Conservation (phyloP, 495 filamentous ascomycete genomes). For the Daldinia concentrica region DNA sequence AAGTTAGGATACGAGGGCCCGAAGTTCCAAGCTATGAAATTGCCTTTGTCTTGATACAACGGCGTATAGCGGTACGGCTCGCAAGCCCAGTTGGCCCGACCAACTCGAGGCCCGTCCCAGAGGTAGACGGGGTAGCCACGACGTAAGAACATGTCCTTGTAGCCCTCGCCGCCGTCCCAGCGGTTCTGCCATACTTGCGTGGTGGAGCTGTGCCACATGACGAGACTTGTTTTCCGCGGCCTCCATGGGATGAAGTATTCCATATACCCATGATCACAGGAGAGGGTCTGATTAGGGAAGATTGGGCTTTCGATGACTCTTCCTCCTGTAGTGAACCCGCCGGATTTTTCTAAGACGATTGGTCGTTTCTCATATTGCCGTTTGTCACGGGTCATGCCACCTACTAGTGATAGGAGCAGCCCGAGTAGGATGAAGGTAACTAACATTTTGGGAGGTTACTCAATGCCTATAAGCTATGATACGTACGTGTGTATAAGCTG, state of each 20-base stretch:
- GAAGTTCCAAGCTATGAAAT: conserved; percentile 59
- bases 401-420: conserved; percentile 1
- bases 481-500: background rate
- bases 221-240: conserved; percentile 54
- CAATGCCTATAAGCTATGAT: background rate
- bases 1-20: conserved; percentile 51
- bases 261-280: conserved; percentile 61
- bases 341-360: conserved; percentile 52
- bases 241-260: conserved; percentile 61
- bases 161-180: conserved; percentile 59
- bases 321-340: conserved; percentile 53
- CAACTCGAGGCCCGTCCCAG: conserved; percentile 59
- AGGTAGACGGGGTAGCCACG: conserved; percentile 59
- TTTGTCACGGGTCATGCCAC: background rate
- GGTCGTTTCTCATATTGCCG: conserved; percentile 28
- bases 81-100: conserved; percentile 59
- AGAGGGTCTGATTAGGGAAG: conserved; percentile 49
- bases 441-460: conserved; percentile 11
- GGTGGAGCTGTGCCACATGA: conserved; percentile 61
- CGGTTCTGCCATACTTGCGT: conserved; percentile 60
- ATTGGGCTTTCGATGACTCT: conserved; percentile 46
- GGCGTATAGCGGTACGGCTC: conserved; percentile 49
- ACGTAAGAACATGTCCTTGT: conserved; percentile 61
- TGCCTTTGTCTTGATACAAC: conserved; percentile 52
- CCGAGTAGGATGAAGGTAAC: background rate